Evolutionary conservation across 225 moss, liverwort and hornwort genomes (phyloP).

Genomic region (Pleurozium schreberi): DNA sequence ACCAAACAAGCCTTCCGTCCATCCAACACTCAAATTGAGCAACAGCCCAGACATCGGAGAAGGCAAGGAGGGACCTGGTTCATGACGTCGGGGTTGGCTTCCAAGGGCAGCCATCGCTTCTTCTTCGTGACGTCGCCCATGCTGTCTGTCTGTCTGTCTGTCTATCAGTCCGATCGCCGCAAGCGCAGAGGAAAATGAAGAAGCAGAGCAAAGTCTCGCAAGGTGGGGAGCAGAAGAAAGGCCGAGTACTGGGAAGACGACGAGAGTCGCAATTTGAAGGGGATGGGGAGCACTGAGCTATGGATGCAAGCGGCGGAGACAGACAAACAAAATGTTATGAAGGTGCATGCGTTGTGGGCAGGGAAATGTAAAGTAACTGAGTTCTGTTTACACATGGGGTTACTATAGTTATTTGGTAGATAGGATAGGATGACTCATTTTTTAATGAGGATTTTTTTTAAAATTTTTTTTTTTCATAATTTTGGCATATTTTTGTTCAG

Average conservation of each 20-base stretch:
- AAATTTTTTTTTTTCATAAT: too few relatives aligned
- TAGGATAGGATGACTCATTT: not conserved
- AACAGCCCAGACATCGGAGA: not conserved
- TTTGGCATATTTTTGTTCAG: too few relatives aligned
- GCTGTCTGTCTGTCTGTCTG: not conserved
- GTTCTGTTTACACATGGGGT: not conserved
- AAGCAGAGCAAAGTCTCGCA: not conserved
- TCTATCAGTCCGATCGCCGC: not conserved
- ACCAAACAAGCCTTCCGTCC: not conserved
- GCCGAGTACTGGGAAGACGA: not conserved
- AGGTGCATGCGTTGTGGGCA: not conserved
- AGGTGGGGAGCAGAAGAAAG: not conserved
- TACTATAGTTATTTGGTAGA: not conserved
- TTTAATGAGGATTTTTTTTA: not conserved
- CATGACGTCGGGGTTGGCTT: constrained; percentile 98
- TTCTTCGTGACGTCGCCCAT: constrained; percentile 10
- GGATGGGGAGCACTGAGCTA: not conserved
- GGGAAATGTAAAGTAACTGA: not conserved
- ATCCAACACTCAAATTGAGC: not conserved
- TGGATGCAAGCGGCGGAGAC: not conserved
- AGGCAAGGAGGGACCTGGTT: constrained; percentile 54
- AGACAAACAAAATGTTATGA: not conserved
- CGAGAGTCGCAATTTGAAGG: not conserved
- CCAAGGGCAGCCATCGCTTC: constrained; percentile 90
- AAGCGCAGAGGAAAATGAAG: not conserved